These are phyloP conservation scores for Mycotypha africana DNA, from an alignment of 371 early-diverging fungal species.

Conservation along the genomic window DNA sequence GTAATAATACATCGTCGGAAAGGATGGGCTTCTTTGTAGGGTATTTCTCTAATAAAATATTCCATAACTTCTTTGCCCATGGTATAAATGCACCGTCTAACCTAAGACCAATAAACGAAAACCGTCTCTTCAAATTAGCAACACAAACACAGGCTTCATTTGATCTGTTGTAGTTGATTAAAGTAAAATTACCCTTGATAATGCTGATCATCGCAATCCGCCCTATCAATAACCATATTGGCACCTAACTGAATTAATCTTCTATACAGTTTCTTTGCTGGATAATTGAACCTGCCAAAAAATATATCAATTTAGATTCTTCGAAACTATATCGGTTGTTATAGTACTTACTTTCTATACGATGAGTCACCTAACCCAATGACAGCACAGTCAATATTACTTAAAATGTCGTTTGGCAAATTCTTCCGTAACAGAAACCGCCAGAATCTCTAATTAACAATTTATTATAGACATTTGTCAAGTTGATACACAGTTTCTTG, in stretches of 20 bases:
- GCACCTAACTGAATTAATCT: conserved; percentile 91
- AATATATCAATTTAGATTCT: not conserved
- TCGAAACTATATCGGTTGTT: not conserved
- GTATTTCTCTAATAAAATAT: conserved; percentile 44
- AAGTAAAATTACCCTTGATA: conserved; percentile 69
- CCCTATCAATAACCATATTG: conserved; percentile 60
- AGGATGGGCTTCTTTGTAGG: conserved; percentile 46
- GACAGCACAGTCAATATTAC: conserved; percentile 71
- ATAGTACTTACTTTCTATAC: conserved; percentile 63
- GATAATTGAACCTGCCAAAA: conserved; percentile 80
- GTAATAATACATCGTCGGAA: conserved; percentile 48
- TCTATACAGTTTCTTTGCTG: conserved; percentile 90
- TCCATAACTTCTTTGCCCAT: conserved; percentile 78
- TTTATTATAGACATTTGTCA: too few relatives aligned
- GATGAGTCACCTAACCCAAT: conserved; percentile 96
- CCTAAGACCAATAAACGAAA: conserved; percentile 32
- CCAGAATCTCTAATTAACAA: conserved; percentile 85
- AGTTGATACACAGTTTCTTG: too few relatives aligned
- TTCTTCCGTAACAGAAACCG: conserved; percentile 79
- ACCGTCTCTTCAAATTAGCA: too few relatives aligned
- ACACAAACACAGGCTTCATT: too few relatives aligned
- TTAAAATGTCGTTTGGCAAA: conserved; percentile 61
- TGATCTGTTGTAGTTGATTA: too few relatives aligned
- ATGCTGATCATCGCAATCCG: conserved; percentile 97
- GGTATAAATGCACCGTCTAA: conserved; percentile 84